Base-by-base conservation (phyloP, 441 rosid genomes). In the Francoa sonchifolia region DNA sequence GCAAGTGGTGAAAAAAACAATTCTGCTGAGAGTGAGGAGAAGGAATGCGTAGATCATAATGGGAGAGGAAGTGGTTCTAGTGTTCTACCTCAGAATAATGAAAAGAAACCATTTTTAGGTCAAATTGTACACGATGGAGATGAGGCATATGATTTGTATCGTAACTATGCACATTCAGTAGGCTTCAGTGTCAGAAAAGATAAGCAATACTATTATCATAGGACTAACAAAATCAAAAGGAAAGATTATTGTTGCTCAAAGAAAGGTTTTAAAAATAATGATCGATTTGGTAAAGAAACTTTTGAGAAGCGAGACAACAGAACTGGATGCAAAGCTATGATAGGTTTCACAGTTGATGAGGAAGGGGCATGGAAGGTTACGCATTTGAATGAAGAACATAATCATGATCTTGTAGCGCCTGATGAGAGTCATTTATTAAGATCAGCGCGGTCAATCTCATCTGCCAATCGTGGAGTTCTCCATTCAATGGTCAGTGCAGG, bases 171-270 rank as follows among this genome's bases (percentile, higher is more conserved):
- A 8, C 7, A 13, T 31, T 6, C 16, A 8, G 5, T 10, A 6
- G 50, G 39, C 6, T 45, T 45, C 10, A 33, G 39, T 45, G 50
- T 30, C 2, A 1, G 49, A 10, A 44, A 12, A 6, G 49, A 27
- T 3, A 45, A 31, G 18, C 50, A 45, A 33, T 5, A 3, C 10
- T 45, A 45, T 21, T 19, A 9, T 11, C 0, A 0, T 33, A 28
- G 50, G 8, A 45, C 50, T 11, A 32, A 32, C 9, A 20, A 45
- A 1, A 31, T 45, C n/a, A 7, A 26, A 7, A 31, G 14, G 10
- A 30, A 31, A 6, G 18, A 33, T 18, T 45, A 17, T 12, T 33
- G 4, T 12, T 45, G 38, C 6, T 45, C 50, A 19, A 45, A 45
- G 29, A 27, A 30, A 22, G 50, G 39, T 13, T 33, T 15, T 13